Evolutionary conservation across 2,329 filamentous ascomycete species (phyloP), one percentile per base, ranked within the genome.

Genomic region (Talaromyces islandicus): DNA sequence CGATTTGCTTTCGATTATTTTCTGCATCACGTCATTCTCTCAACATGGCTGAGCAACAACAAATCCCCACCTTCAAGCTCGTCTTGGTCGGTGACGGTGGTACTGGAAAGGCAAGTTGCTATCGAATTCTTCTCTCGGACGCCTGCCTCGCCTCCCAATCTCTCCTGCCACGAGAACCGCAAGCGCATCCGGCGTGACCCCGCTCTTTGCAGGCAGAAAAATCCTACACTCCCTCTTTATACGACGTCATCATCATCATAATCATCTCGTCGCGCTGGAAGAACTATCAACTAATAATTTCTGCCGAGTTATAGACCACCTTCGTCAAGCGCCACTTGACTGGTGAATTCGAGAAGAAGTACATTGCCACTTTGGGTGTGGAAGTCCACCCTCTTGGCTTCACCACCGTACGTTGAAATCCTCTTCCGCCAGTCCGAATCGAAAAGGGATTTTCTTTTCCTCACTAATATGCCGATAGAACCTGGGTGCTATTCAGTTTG

Each of bases 311-410:
- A 51, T 75, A 99, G 94, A 99, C 94, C 78, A 99, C 94, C 77
- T 99, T 99, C 81, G 94, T 99, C 85, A 99, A 99, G 89, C 94
- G 94, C 77, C 94, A 99, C 83, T 87, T 97, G 87, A 99, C 94
- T 76, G 94, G 94, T 79, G 94, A 99, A 80, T 99, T 99, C 78
- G 94, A 99, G 84, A 99, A 99, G 90, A 99, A 97, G 85, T 99
- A 99, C 84, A 97, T 99, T 80, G 94, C 94, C 73, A 99, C 94
- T 63, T 91, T 99, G 68, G 94, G 94, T 89, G 94, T 99, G 77
- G 94, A 99, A 80, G 94, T 99, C 69, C 94, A 99, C 85, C 94
- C 94, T 78, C 91, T 99, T 68, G 90, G 88, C 74, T 99, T 99
- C 88, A 91, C 88, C 74, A 97, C 93, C 77, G 92, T 97, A 91